A percentile compares a stretch with the other conserved stretches of the same genome.
These are phyloP conservation scores for Raffaelea arxii DNA, from an alignment of 2,329 filamentous ascomycete species.

Conservation along the genomic window DNA sequence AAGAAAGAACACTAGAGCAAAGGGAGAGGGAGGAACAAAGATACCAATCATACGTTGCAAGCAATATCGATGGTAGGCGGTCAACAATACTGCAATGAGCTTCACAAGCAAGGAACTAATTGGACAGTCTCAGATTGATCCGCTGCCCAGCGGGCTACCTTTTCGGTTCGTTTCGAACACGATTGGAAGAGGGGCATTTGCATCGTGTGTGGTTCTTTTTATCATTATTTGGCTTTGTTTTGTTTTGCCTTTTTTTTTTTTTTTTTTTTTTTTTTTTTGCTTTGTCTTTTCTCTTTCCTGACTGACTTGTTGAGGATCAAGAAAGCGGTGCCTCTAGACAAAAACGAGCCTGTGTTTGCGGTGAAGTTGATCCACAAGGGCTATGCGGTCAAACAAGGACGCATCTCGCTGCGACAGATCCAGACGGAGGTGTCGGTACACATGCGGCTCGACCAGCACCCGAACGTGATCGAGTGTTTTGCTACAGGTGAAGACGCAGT, in stretches of 20 bases:
- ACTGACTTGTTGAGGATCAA: conserved; percentile 56
- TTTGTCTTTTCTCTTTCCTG: conserved; percentile 11
- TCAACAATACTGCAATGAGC: too few species aligned
- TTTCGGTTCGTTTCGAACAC: conserved; percentile 95
- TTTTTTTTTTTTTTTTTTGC: neutral
- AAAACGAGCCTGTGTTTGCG: conserved; percentile 71
- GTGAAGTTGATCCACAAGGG: conserved; percentile 99
- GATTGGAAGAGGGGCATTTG: conserved; percentile 93
- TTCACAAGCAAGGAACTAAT: too few species aligned
- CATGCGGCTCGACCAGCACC: conserved; percentile 76
- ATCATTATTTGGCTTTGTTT: too few species aligned
- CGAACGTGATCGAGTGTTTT: conserved; percentile 91
- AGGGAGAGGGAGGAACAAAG: too few species aligned
- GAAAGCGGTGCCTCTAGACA: conserved; percentile 71
- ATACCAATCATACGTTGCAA: too few species aligned
- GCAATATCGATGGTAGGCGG: too few species aligned
- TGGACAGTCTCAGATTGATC: conserved; percentile 78
- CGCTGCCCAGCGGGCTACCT: conserved; percentile 73
- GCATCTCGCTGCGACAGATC: conserved; percentile 80
- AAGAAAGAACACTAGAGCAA: too few species aligned
- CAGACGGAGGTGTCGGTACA: conserved; percentile 88
- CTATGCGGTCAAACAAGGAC: conserved; percentile 81
- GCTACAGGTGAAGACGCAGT: conserved; percentile 72
- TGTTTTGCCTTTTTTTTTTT: neutral
- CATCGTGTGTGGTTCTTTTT: conserved; percentile 58